Evolutionary conservation across 306 rosid genomes (phyloP).

Genomic region (Prunus salicina): DNA sequence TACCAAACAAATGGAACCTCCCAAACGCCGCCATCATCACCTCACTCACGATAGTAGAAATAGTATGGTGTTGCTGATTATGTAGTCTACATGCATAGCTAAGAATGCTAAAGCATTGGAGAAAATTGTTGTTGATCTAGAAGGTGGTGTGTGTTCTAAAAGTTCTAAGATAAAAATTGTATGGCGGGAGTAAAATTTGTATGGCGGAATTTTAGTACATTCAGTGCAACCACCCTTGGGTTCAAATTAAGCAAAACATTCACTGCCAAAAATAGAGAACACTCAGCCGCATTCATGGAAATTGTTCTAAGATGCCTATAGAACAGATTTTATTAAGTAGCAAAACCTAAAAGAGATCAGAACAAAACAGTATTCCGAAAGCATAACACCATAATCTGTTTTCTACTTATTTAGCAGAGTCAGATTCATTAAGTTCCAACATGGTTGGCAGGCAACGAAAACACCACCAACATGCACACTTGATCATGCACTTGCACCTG

Average conservation of each 20-base stretch:
- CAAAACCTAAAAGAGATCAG: constrained; percentile 2
- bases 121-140: too few species aligned
- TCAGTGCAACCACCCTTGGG: neutral
- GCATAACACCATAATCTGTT: constrained; percentile 7
- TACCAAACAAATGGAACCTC: too few species aligned
- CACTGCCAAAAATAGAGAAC: neutral
- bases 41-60: too few species aligned
- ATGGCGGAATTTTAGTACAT: too few species aligned
- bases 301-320: neutral
- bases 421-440: neutral
- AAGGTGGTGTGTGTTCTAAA: too few species aligned
- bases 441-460: constrained; percentile 16
- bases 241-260: neutral
- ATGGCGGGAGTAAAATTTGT: too few species aligned
- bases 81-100: too few species aligned
- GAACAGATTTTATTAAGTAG: constrained; percentile 23
- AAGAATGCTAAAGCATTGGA: too few species aligned
- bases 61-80: too few species aligned
- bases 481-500: constrained; percentile 26
- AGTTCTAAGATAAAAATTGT: too few species aligned
- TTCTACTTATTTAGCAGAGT: constrained; percentile 29
- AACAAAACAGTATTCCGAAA: neutral
- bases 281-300: neutral
- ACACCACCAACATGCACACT: constrained; percentile 19
- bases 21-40: too few species aligned